Evolutionary conservation across 768 basidiomycete genomes (phyloP).

Genomic region (Postia placenta): DNA sequence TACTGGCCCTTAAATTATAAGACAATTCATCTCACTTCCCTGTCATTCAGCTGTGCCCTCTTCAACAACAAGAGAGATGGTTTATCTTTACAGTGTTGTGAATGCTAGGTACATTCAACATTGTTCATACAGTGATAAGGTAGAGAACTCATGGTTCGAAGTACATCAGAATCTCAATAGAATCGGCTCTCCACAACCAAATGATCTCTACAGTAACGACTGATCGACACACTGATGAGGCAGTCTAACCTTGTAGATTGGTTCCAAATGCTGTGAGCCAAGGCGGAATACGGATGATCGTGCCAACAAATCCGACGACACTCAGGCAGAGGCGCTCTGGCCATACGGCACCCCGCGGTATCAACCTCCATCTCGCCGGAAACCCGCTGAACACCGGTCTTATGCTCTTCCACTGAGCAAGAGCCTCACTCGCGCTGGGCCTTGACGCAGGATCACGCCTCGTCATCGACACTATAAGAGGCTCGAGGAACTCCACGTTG

Average conservation of each 20-base stretch:
- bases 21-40: too few species aligned
- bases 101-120: too few species aligned
- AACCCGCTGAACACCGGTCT: neutral
- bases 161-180: too few species aligned
- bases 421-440: conserved; percentile 10
- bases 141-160: too few species aligned
- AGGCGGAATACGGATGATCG: neutral
- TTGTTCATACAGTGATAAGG: too few species aligned
- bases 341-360: neutral
- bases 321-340: neutral
- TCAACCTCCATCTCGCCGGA: conserved; percentile 3
- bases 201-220: too few species aligned
- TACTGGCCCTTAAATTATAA: too few species aligned
- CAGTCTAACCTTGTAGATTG: neutral
- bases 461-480: conserved; percentile 8
- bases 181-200: too few species aligned
- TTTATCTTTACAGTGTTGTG: too few species aligned
- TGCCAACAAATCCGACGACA: neutral
- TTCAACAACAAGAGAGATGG: too few species aligned
- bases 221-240: neutral
- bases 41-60: too few species aligned
- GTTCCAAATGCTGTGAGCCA: too few species aligned
- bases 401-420: neutral
- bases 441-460: conserved; percentile 3
- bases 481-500: conserved; percentile 6